A percentile compares a stretch with the other conserved stretches of the same genome.
Evolutionary conservation across 2,329 filamentous ascomycete species (phyloP).

Genomic region (Tolypocladium ovalisporum): DNA sequence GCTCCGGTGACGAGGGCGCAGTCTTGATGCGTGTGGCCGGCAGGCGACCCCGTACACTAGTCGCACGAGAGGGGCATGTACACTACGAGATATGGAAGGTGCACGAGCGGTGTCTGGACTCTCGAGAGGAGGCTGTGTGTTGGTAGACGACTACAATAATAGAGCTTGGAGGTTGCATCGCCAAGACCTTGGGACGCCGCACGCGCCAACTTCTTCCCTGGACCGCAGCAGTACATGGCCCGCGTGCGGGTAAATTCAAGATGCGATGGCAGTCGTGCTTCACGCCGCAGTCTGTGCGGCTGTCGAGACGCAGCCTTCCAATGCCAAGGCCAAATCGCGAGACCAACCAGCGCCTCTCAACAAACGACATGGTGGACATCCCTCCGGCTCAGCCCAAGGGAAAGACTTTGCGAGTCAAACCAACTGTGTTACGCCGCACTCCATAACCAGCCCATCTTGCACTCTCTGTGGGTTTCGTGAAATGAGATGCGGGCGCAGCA

Average conservation of each 20-base stretch:
- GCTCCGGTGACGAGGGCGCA: slow-evolving; percentile 16
- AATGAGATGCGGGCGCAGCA: background rate
- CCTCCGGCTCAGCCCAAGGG: background rate
- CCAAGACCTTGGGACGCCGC: no score
- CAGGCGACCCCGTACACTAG: background rate
- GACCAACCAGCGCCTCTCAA: background rate
- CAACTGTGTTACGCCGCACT: background rate
- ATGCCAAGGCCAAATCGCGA: background rate
- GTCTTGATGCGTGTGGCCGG: background rate
- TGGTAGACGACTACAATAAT: background rate
- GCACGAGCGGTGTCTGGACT: background rate
- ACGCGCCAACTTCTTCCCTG: no score
- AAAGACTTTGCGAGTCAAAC: no score
- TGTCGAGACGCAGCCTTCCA: background rate
- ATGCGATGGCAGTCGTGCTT: background rate
- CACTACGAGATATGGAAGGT: background rate
- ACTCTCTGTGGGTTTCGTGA: background rate
- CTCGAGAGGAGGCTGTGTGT: background rate
- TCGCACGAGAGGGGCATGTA: background rate
- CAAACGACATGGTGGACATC: no score
- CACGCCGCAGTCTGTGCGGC: background rate
- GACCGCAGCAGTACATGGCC: background rate
- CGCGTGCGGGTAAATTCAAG: background rate
- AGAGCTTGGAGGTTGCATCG: background rate
- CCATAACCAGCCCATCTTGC: background rate